These are phyloP conservation scores for Colletotrichum sp. DNA, from an alignment of 2,329 filamentous ascomycete genomes.

Conservation along the genomic window DNA sequence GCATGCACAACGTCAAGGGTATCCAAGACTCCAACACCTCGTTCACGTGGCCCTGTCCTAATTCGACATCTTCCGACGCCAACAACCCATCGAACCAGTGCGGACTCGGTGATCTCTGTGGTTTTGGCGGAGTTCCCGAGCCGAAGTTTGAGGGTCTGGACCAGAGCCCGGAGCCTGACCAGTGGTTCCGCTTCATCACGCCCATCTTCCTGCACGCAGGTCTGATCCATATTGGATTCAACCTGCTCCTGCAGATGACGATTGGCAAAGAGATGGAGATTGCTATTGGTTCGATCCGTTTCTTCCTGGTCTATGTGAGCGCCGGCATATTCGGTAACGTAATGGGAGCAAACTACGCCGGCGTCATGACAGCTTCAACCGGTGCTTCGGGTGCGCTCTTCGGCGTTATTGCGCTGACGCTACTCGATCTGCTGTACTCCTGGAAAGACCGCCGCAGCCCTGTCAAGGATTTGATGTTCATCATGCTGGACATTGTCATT, in stretches of 20 bases:
- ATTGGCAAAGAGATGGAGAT: slow-evolving; percentile 92
- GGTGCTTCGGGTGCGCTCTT: slow-evolving; percentile 92
- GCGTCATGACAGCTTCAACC: slow-evolving; percentile 79
- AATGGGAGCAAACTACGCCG: slow-evolving; percentile 91
- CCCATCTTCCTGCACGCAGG: slow-evolving; percentile 97
- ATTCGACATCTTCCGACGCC: slow-evolving; percentile 67
- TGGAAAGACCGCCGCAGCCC: slow-evolving; percentile 83
- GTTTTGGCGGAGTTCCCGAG: slow-evolving; percentile 78
- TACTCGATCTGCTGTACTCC: slow-evolving; percentile 91
- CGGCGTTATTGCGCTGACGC: slow-evolving; percentile 84
- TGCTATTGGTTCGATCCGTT: slow-evolving; percentile 86
- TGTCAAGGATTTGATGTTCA: slow-evolving; percentile 84
- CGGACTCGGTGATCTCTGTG: slow-evolving; percentile 80
- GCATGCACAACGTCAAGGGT: slow-evolving; percentile 84
- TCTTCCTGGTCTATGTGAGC: slow-evolving; percentile 87
- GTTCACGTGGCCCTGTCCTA: slow-evolving; percentile 81
- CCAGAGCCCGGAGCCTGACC: slow-evolving; percentile 73
- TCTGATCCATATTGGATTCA: slow-evolving; percentile 94
- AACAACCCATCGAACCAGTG: slow-evolving; percentile 62
- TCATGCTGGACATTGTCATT: slow-evolving; percentile 83
- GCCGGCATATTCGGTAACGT: slow-evolving; percentile 96
- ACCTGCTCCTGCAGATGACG: slow-evolving; percentile 88
- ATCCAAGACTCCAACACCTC: slow-evolving; percentile 58
- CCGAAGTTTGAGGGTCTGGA: slow-evolving; percentile 60
- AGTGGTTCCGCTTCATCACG: slow-evolving; percentile 96